phyloP scores from a whole-genome alignment of 2,329 filamentous ascomycete genomes.

The Cladosporium sp. region DNA sequence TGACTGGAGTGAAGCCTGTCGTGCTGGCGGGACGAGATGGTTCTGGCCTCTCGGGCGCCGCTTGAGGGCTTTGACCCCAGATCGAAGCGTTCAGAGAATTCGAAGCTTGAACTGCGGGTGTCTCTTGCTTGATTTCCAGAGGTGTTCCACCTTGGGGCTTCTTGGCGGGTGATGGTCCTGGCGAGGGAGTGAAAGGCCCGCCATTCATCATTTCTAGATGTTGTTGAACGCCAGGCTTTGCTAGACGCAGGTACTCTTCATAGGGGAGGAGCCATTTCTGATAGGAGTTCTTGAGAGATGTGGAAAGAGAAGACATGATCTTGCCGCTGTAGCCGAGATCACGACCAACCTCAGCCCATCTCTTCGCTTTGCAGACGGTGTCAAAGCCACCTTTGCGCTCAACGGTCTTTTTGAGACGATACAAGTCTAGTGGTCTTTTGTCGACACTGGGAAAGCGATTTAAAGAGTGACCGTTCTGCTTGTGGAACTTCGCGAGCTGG shows the following conservation, averaged over 20 bases:
- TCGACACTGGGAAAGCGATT: constrained; percentile 94
- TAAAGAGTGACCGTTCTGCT: constrained; percentile 88
- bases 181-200: constrained; percentile 76
- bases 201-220: constrained; percentile 90
- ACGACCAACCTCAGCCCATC: constrained; percentile 97
- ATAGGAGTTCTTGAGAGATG: constrained; percentile 95
- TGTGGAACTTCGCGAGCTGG: constrained; percentile 91
- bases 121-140: constrained; percentile 49
- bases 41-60: constrained; percentile 24
- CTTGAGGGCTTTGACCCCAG: constrained; percentile 28
- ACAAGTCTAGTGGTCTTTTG: constrained; percentile 92
- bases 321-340: constrained; percentile 97
- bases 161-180: constrained; percentile 67
- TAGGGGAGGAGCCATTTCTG: constrained; percentile 96
- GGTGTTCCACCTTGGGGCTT: constrained; percentile 44
- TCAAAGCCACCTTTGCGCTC: constrained; percentile 93
- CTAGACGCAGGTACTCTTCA: constrained; percentile 84
- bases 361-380: constrained; percentile 93
- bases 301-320: constrained; percentile 98
- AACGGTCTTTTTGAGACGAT: constrained; percentile 93
- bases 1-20: constrained; percentile 68
- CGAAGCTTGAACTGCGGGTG: constrained; percentile 57
- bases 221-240: constrained; percentile 94
- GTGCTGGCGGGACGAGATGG: constrained; percentile 49
- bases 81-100: constrained; percentile 52